Evolutionary conservation across 2,329 filamentous ascomycete genomes (phyloP).

Genomic region (Penicillium sp.): DNA sequence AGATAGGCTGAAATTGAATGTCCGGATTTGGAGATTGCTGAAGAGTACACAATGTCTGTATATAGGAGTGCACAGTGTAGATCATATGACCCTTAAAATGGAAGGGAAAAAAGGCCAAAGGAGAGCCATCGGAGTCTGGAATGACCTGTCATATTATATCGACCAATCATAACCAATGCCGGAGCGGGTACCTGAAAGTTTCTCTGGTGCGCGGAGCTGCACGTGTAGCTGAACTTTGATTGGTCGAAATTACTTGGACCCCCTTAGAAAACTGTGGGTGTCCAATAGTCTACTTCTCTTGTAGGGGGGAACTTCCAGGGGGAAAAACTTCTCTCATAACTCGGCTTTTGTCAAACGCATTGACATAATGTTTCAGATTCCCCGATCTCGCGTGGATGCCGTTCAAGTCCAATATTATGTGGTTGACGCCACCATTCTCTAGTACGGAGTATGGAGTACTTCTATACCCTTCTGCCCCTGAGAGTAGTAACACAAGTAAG

Average conservation of each 20-base stretch:
- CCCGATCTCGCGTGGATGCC: conserved; percentile 25
- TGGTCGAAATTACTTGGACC: conserved; percentile 12
- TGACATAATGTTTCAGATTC: conserved; percentile 19
- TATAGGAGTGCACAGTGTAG: too few relatives aligned
- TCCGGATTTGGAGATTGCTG: not conserved
- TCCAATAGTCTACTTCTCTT: not conserved
- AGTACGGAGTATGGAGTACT: not conserved
- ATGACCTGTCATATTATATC: conserved; percentile 19
- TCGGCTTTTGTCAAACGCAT: not conserved
- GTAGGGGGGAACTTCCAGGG: conserved; percentile 3
- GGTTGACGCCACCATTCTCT: conserved; percentile 12
- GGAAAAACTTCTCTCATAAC: not conserved
- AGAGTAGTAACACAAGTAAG: conserved; percentile 14
- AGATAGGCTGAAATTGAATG: too few relatives aligned
- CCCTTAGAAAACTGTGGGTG: conserved; percentile 19
- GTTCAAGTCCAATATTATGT: conserved; percentile 15
- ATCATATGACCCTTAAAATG: too few relatives aligned
- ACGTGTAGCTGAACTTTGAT: conserved; percentile 14
- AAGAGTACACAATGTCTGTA: too few relatives aligned
- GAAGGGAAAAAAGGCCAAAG: too few relatives aligned
- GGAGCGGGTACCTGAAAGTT: conserved; percentile 27
- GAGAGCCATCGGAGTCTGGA: conserved; percentile 12
- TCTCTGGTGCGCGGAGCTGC: conserved; percentile 13
- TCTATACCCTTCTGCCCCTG: not conserved
- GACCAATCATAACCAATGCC: conserved; percentile 16